Percentiles rank a stretch among this genome's conserved stretches.
Evolutionary conservation across 2,329 filamentous ascomycete species (phyloP).

Genomic region (Incumbomyces delicatus): DNA sequence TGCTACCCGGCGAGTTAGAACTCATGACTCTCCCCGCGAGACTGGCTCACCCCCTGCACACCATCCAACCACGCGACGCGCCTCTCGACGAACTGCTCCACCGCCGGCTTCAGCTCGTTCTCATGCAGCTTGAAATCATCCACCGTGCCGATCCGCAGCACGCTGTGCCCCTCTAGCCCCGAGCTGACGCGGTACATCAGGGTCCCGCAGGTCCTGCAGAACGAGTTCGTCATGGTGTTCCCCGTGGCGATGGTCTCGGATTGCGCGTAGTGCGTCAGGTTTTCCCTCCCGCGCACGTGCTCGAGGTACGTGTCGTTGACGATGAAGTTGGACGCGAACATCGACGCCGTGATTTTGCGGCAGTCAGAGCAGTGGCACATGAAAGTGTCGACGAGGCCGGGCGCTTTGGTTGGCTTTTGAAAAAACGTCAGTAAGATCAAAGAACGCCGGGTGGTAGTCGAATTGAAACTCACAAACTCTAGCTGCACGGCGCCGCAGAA

Average conservation of each 20-base stretch:
- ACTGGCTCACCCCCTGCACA: slow-evolving; percentile 25
- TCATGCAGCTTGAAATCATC: slow-evolving; percentile 53
- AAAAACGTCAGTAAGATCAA: no score
- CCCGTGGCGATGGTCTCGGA: slow-evolving; percentile 38
- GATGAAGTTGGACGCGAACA: slow-evolving; percentile 52
- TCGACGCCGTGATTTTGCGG: slow-evolving; percentile 52
- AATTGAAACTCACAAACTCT: slow-evolving; percentile 36
- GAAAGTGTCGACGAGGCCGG: slow-evolving; percentile 41
- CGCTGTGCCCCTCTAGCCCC: slow-evolving; percentile 36
- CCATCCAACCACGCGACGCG: slow-evolving; percentile 41
- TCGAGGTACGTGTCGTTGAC: slow-evolving; percentile 36
- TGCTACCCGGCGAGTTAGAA: no score
- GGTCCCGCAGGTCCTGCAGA: slow-evolving; percentile 51
- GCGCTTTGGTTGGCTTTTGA: slow-evolving; percentile 35
- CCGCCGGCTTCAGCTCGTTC: slow-evolving; percentile 44
- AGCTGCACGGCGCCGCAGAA: slow-evolving; percentile 50
- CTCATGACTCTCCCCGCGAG: no score
- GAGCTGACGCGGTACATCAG: slow-evolving; percentile 48
- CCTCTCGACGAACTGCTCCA: slow-evolving; percentile 45
- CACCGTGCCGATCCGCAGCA: slow-evolving; percentile 50
- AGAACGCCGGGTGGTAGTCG: neutral
- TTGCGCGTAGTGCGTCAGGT: slow-evolving; percentile 40
- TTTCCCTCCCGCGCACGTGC: slow-evolving; percentile 44
- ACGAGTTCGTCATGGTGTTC: slow-evolving; percentile 51
- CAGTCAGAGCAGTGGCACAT: slow-evolving; percentile 54